phyloP scores from a whole-genome alignment of 805 yeast species.

The Suhomyces prunicola region DNA sequence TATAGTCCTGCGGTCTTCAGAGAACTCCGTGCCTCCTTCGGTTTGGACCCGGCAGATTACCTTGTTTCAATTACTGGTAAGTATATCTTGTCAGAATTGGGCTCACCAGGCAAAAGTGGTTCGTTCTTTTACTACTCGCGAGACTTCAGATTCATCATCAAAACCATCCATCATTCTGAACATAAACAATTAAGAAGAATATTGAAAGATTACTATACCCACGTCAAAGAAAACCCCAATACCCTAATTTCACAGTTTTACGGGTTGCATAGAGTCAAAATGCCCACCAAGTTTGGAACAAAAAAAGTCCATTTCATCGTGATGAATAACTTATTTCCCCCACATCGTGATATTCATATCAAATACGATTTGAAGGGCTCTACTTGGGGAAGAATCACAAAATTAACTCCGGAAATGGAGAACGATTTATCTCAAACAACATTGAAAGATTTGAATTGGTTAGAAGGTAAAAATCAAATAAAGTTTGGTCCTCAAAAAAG shows the following conservation, averaged over 20 bases:
- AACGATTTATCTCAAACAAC: constrained; percentile 42
- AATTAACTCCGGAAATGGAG: constrained; percentile 25
- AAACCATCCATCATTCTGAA: constrained; percentile 91
- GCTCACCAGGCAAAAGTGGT: constrained; percentile 96
- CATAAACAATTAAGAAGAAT: constrained; percentile 77
- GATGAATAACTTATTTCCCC: constrained; percentile 96
- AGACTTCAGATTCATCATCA: constrained; percentile 90
- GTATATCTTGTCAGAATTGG: constrained; percentile 85
- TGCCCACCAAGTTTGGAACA: constrained; percentile 55
- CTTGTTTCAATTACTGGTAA: constrained; percentile 88
- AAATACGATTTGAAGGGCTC: constrained; percentile 94
- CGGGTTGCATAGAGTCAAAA: constrained; percentile 89
- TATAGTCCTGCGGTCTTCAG: constrained; percentile 93
- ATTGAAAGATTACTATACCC: constrained; percentile 72
- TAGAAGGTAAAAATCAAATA: constrained; percentile 62
- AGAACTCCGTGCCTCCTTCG: constrained; percentile 73
- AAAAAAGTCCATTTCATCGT: constrained; percentile 89
- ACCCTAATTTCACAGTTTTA: constrained; percentile 93
- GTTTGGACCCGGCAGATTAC: constrained; percentile 94
- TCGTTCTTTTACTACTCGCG: constrained; percentile 93
- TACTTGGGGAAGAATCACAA: constrained; percentile 71
- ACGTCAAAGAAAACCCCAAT: constrained; percentile 79
- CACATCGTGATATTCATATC: constrained; percentile 78
- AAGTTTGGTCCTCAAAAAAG: constrained; percentile 72
- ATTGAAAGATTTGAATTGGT: constrained; percentile 86